Percentiles rank a stretch among this genome's conserved stretches.
Conservation (phyloP, 768 basidiomycete genomes). For the Cystofilobasidium macerans region DNA sequence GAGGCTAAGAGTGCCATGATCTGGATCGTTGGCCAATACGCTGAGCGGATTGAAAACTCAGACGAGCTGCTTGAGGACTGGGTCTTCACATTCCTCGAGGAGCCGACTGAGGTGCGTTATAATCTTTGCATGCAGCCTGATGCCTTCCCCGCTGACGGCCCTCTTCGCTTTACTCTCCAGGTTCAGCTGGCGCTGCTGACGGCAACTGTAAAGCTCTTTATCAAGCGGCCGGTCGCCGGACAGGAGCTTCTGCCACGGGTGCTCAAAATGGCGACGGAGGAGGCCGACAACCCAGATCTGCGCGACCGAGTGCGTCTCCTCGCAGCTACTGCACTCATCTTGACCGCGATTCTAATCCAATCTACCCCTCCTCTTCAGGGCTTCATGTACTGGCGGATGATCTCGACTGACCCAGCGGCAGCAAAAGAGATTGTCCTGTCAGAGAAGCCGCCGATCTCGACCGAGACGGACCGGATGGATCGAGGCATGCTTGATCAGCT, state of each 20-base stretch:
- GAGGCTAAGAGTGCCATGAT: conserved; percentile 96
- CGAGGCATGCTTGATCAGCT: conserved; percentile 90
- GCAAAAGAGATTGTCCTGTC: conserved; percentile 83
- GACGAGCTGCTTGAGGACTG: conserved; percentile 91
- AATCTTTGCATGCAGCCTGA: background rate
- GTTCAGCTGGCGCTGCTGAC: conserved; percentile 92
- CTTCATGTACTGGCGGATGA: conserved; percentile 98
- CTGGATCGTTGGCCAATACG: conserved; percentile 99
- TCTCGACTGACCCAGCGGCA: conserved; percentile 79
- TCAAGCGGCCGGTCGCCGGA: conserved; percentile 76
- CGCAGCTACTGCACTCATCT: background rate
- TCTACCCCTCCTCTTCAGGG: conserved; percentile 42
- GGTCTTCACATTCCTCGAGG: conserved; percentile 76
- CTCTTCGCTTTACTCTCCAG: conserved; percentile 40
- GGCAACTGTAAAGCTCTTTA: conserved; percentile 89
- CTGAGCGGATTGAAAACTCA: conserved; percentile 89
- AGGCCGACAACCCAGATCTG: conserved; percentile 94
- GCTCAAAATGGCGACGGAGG: conserved; percentile 92
- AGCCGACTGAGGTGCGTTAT: conserved; percentile 68
- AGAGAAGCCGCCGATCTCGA: conserved; percentile 93
- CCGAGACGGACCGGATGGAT: conserved; percentile 95
- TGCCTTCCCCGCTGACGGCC: background rate
- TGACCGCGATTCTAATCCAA: background rate
- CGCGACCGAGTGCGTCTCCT: conserved; percentile 54
- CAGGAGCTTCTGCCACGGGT: conserved; percentile 90